A percentile compares a stretch with the other conserved stretches of the same genome.
These are phyloP conservation scores for Fusarium sp. DNA, from an alignment of 2,329 filamentous ascomycete genomes.

Conservation along the genomic window DNA sequence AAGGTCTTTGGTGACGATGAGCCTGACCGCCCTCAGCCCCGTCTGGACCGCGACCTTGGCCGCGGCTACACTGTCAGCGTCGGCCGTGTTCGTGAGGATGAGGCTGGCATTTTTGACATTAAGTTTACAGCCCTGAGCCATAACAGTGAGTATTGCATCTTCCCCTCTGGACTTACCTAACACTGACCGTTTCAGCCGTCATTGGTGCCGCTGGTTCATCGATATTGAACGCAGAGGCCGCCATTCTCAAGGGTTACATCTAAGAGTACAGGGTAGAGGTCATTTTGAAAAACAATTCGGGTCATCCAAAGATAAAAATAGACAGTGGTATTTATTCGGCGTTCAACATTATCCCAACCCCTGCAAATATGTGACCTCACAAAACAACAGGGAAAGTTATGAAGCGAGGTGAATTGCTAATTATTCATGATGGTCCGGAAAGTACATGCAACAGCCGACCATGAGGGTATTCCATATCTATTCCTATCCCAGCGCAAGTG, in stretches of 20 bases:
- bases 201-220: constrained; percentile 96
- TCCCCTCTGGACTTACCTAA: neutral
- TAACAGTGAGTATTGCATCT: constrained; percentile 61
- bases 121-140: constrained; percentile 95
- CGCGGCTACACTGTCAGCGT: constrained; percentile 92
- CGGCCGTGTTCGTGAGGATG: constrained; percentile 85
- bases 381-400: neutral
- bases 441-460: constrained; percentile 15
- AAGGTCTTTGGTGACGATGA: constrained; percentile 80
- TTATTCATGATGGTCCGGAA: constrained; percentile 23
- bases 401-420: constrained; percentile 4
- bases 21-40: constrained; percentile 87
- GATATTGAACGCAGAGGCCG: constrained; percentile 93
- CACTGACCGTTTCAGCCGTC: constrained; percentile 64
- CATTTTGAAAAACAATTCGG: neutral
- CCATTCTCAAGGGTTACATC: constrained; percentile 86
- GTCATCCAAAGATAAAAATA: constrained; percentile 4
- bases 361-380: neutral
- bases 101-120: constrained; percentile 89
- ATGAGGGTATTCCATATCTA: constrained; percentile 37
- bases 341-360: neutral
- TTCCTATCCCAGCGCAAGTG: constrained; percentile 18
- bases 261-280: constrained; percentile 49
- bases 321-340: neutral
- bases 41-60: constrained; percentile 86